Percentiles rank a stretch among this genome's conserved stretches.
Evolutionary conservation across 257 asterid species (phyloP).

Genomic region (Solanum tarapatanum): DNA sequence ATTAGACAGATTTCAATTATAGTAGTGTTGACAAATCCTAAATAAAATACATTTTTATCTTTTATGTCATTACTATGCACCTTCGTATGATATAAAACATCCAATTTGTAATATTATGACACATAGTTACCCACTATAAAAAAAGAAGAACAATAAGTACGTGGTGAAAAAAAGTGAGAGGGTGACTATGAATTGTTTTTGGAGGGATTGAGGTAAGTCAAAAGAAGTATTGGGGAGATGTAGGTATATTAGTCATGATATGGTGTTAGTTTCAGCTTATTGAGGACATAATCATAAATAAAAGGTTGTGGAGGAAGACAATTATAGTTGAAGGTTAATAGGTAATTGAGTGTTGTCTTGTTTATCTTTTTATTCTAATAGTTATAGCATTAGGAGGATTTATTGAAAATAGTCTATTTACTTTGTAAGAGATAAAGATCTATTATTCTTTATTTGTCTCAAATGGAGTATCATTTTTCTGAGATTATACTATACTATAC

Average conservation of each 20-base stretch:
- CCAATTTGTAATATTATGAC: not conserved
- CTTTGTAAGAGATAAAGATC: not conserved
- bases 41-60: not conserved
- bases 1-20: not conserved
- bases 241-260: not conserved
- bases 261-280: not conserved
- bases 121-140: not conserved
- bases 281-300: not conserved
- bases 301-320: accelerated
- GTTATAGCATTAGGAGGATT: not conserved
- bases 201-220: accelerated
- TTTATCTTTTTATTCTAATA: too few relatives aligned
- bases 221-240: accelerated
- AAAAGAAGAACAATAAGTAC: not conserved
- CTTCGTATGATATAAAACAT: not conserved
- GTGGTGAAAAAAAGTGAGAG: too few relatives aligned
- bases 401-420: accelerated
- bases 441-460: too few relatives aligned
- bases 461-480: too few relatives aligned
- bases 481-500: too few relatives aligned
- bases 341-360: accelerated
- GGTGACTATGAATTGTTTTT: not conserved
- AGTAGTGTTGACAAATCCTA: not conserved
- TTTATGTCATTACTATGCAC: not conserved
- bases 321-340: accelerated